Percentiles rank a stretch among this genome's conserved stretches.
These are phyloP conservation scores for Aspergillus hiratsukae DNA, from an alignment of 2,329 filamentous ascomycete species.

Conservation along the genomic window DNA sequence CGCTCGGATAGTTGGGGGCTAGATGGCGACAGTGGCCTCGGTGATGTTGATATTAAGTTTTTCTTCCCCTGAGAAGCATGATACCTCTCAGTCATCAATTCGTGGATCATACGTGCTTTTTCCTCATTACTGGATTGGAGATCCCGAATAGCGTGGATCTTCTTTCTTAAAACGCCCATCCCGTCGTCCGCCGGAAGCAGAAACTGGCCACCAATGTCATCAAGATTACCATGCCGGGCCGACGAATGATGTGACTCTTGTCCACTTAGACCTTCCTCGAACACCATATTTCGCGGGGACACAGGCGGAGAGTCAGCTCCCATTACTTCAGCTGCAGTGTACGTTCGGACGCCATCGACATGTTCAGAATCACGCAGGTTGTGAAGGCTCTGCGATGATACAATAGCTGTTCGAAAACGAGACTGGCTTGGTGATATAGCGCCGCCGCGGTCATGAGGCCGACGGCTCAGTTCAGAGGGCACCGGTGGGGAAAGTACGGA, in stretches of 20 bases:
- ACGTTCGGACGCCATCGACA: not conserved
- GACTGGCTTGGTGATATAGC: not conserved
- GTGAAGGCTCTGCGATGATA: not conserved
- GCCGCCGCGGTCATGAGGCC: slow-evolving; percentile 2
- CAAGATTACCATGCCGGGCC: slow-evolving; percentile 7
- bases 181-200: slow-evolving; percentile 72
- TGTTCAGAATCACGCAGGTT: not conserved
- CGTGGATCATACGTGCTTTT: slow-evolving; percentile 69
- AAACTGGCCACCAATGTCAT: slow-evolving; percentile 15
- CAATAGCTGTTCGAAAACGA: not conserved
- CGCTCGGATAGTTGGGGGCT: slow-evolving; percentile 23
- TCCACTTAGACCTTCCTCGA: not conserved
- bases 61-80: slow-evolving; percentile 39
- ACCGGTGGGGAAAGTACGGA: slow-evolving; percentile 11
- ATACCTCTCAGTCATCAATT: slow-evolving; percentile 66
- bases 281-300: slow-evolving; percentile 1
- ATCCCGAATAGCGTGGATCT: slow-evolving; percentile 65
- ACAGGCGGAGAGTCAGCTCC: not conserved
- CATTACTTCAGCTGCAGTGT: not conserved
- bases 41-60: slow-evolving; percentile 13
- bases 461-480: slow-evolving; percentile 11
- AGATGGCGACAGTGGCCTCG: slow-evolving; percentile 19
- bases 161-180: slow-evolving; percentile 62
- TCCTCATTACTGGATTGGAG: slow-evolving; percentile 55
- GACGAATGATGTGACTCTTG: slow-evolving; percentile 1